Percentiles rank a stretch among this genome's conserved stretches.
These are phyloP conservation scores for Aureobasidium sp. DNA, from an alignment of 2,329 filamentous ascomycete genomes.

Conservation along the genomic window DNA sequence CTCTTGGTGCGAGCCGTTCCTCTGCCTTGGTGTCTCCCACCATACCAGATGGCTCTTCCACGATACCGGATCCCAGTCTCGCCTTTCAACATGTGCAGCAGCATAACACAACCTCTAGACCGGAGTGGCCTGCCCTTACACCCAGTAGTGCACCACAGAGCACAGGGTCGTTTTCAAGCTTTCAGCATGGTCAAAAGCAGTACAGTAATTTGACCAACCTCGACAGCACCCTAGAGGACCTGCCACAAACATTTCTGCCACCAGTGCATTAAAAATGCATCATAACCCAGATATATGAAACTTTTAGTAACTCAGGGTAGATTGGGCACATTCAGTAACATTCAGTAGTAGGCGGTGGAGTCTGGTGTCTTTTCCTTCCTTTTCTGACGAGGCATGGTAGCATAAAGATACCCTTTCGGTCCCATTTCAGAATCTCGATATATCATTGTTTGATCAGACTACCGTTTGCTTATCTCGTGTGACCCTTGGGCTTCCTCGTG, in stretches of 20 bases:
- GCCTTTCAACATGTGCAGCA: conserved; percentile 2
- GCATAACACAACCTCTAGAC: background rate
- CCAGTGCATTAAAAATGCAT: conserved; percentile 2
- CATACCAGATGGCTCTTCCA: conserved; percentile 1
- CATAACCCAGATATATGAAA: no score
- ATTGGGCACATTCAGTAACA: no score
- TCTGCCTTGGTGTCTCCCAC: background rate
- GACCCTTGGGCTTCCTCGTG: background rate
- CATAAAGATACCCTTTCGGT: conserved; percentile 14
- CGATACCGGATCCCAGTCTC: conserved; percentile 11
- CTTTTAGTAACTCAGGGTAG: no score
- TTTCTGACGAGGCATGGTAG: conserved; percentile 8
- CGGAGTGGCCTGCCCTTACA: background rate
- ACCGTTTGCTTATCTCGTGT: background rate
- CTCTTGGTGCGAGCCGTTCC: background rate
- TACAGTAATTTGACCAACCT: conserved; percentile 5
- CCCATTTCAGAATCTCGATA: background rate
- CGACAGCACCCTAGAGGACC: conserved; percentile 6
- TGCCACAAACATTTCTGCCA: conserved; percentile 2
- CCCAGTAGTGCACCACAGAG: conserved; percentile 3
- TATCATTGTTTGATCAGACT: background rate
- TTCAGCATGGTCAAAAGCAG: conserved; percentile 7
- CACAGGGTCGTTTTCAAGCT: background rate
- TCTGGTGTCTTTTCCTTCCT: no score
- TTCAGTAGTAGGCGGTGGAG: no score